Evolutionary conservation across 176 grass and related monocot species (phyloP).

Genomic region (Miscanthus lutarioriparius): DNA sequence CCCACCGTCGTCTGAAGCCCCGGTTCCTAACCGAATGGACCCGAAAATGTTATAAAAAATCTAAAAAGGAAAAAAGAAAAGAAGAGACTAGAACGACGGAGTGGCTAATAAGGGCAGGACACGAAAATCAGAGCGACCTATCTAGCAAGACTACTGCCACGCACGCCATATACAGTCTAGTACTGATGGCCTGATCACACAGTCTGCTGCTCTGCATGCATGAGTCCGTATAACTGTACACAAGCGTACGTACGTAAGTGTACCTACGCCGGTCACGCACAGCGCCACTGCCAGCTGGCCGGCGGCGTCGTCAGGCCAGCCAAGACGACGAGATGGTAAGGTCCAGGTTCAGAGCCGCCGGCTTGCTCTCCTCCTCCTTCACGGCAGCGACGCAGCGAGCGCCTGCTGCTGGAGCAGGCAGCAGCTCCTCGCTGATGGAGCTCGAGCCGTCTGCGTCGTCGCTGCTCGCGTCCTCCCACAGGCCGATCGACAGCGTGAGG

Average conservation of each 20-base stretch:
- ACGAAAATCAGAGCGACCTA: background rate
- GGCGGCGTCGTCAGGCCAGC: conserved; percentile 28
- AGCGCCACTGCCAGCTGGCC: background rate
- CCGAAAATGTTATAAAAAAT: background rate
- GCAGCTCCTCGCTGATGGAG: conserved; percentile 44
- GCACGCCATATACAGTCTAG: background rate
- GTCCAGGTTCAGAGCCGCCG: conserved; percentile 54
- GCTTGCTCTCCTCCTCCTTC: conserved; percentile 1
- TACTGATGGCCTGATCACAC: background rate
- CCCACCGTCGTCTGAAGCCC: conserved; percentile 32
- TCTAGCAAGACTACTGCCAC: background rate
- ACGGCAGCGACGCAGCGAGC: background rate
- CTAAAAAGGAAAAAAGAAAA: background rate
- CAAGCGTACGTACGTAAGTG: background rate
- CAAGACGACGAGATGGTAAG: conserved; percentile 64
- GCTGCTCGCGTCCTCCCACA: conserved; percentile 32
- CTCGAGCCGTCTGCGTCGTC: conserved; percentile 43
- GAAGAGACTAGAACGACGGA: background rate
- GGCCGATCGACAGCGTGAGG: conserved; percentile 49
- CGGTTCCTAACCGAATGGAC: background rate
- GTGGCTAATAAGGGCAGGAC: background rate
- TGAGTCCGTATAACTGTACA: background rate
- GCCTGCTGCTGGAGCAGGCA: background rate
- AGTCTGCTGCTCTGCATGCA: background rate
- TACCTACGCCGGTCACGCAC: background rate